Evolutionary conservation across 208 protist species (phyloP).

Genomic region (Trypanosoma platydactyli): DNA sequence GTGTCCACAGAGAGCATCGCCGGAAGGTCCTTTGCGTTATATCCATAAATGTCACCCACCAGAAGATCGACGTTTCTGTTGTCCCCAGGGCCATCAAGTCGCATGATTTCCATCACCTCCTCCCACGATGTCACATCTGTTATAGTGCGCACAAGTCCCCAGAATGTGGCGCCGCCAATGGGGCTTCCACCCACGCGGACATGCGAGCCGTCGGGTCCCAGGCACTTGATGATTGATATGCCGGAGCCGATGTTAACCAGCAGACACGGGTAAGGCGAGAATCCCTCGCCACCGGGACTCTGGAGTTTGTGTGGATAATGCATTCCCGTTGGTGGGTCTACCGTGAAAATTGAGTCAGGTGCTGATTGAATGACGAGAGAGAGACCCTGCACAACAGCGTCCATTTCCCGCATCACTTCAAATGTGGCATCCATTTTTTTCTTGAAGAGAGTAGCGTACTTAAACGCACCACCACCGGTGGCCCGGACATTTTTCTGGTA

Average conservation of each 20-base stretch:
- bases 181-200: slow-evolving; percentile 94
- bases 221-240: slow-evolving; percentile 96
- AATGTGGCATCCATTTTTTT: slow-evolving; percentile 59
- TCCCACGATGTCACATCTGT: slow-evolving; percentile 94
- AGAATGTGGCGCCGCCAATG: slow-evolving; percentile 97
- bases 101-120: slow-evolving; percentile 94
- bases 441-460: slow-evolving; percentile 65
- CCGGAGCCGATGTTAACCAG: slow-evolving; percentile 97
- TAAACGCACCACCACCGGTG: slow-evolving; percentile 91
- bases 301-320: slow-evolving; percentile 68
- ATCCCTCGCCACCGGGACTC: slow-evolving; percentile 33
- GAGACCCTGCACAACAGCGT: slow-evolving; percentile 87
- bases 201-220: slow-evolving; percentile 75
- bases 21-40: slow-evolving; percentile 87
- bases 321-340: slow-evolving; percentile 57
- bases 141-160: slow-evolving; percentile 94
- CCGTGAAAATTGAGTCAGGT: slow-evolving; percentile 83
- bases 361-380: slow-evolving; percentile 73
- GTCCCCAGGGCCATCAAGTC: slow-evolving; percentile 90
- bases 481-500: slow-evolving; percentile 60
- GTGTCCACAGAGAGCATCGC: slow-evolving; percentile 85
- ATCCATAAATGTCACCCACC: slow-evolving; percentile 98
- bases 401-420: slow-evolving; percentile 89
- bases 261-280: slow-evolving; percentile 93
- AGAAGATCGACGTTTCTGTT: slow-evolving; percentile 96